These are phyloP conservation scores for Cladophialophora psammophila DNA, from an alignment of 2,329 filamentous ascomycete genomes.

Conservation along the genomic window DNA sequence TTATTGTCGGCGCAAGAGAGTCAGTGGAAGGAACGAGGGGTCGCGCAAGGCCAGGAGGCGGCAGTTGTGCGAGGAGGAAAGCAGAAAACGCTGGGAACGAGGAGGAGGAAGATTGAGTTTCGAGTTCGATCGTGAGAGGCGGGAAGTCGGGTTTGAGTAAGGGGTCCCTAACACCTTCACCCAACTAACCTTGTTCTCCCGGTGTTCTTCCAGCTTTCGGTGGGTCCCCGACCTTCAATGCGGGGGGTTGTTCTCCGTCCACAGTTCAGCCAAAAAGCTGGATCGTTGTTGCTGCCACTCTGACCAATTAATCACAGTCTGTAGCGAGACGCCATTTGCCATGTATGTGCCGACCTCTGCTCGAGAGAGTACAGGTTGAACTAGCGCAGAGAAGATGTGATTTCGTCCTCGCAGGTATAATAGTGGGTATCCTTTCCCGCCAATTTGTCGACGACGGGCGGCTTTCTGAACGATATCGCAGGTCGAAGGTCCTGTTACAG, in stretches of 20 bases:
- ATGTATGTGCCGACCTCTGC: neutral
- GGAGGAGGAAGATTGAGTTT: conserved; percentile 11
- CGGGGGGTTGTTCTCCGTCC: conserved; percentile 5
- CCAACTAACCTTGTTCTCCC: neutral
- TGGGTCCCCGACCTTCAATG: conserved; percentile 9
- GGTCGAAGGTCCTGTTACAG: neutral
- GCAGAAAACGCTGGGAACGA: conserved; percentile 5
- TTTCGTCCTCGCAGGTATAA: neutral
- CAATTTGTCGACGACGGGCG: neutral
- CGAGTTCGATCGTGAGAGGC: neutral
- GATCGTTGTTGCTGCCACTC: neutral
- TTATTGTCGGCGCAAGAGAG: neutral
- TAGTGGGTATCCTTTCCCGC: neutral
- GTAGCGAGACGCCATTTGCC: neutral
- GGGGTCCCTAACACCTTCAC: neutral
- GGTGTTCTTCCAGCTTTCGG: conserved; percentile 13
- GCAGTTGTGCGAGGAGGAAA: conserved; percentile 8
- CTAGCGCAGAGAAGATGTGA: neutral
- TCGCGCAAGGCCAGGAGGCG: neutral
- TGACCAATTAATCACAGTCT: neutral
- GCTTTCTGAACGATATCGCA: neutral
- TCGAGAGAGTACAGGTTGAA: neutral
- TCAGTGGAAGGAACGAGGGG: neutral
- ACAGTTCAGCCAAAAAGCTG: conserved; percentile 20
- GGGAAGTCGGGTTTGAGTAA: neutral